Percentiles rank a stretch among this genome's conserved stretches.
These are phyloP conservation scores for Clonostachys chloroleuca DNA, from an alignment of 2,329 filamentous ascomycete species.

Conservation along the genomic window DNA sequence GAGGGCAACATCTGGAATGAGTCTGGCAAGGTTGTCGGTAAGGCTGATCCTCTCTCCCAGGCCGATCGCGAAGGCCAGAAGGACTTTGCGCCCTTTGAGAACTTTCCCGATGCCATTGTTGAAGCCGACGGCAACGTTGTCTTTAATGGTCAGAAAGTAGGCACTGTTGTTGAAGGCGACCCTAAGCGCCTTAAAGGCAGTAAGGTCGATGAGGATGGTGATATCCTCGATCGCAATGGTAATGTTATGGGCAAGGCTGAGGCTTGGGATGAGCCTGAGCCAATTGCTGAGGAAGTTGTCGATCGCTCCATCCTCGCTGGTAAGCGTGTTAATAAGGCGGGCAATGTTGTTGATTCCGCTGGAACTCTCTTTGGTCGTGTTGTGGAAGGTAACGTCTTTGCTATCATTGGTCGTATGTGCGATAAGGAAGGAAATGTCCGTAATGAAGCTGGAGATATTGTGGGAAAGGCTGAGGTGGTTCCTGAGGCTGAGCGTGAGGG, in stretches of 20 bases:
- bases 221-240: slow-evolving; percentile 63
- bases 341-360: slow-evolving; percentile 51
- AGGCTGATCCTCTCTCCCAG: slow-evolving; percentile 54
- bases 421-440: slow-evolving; percentile 69
- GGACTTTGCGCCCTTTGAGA: slow-evolving; percentile 48
- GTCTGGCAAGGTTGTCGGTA: slow-evolving; percentile 62
- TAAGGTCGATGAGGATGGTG: slow-evolving; percentile 63
- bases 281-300: slow-evolving; percentile 31
- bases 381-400: slow-evolving; percentile 60
- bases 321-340: slow-evolving; percentile 68
- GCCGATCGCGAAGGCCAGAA: slow-evolving; percentile 39
- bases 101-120: slow-evolving; percentile 50
- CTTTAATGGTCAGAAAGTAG: slow-evolving; percentile 49
- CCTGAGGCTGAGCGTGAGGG: slow-evolving; percentile 61
- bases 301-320: slow-evolving; percentile 62
- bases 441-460: slow-evolving; percentile 67
- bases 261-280: slow-evolving; percentile 53
- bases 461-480: slow-evolving; percentile 65
- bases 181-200: slow-evolving; percentile 60
- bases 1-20: slow-evolving; percentile 70
- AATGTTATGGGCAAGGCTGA: slow-evolving; percentile 59
- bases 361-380: slow-evolving; percentile 60
- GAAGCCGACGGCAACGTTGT: slow-evolving; percentile 48
- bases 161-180: slow-evolving; percentile 61
- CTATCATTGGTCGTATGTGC: slow-evolving; percentile 63